Conservation (phyloP, 169 alveolate species). For the Plasmodium malariae region DNA sequence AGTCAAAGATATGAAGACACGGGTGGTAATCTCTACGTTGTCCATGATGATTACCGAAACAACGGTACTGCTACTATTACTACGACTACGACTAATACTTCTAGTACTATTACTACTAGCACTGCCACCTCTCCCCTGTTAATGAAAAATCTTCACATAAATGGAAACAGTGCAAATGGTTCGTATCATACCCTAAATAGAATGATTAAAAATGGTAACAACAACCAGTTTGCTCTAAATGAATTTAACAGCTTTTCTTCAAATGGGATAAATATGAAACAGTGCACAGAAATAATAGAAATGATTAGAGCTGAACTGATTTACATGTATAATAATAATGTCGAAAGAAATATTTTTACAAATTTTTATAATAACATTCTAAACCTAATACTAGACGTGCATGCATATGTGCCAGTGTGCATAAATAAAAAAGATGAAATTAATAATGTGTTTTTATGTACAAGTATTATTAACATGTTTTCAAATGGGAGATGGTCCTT, state of each 20-base stretch:
- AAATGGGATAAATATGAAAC: not conserved
- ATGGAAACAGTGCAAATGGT: no score
- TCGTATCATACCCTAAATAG: no score
- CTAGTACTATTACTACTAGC: no score
- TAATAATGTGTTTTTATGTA: conserved; percentile 27
- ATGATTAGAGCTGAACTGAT: conserved; percentile 12
- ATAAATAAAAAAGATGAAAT: conserved; percentile 27
- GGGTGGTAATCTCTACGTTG: no score
- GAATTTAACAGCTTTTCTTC: not conserved
- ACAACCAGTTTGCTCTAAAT: no score
- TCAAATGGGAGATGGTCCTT: conserved; percentile 21
- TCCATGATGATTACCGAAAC: no score
- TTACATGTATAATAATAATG: conserved; percentile 16
- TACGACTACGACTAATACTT: no score
- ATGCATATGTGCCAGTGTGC: conserved; percentile 41
- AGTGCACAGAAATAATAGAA: not conserved
- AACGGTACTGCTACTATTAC: no score
- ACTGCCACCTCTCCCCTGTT: no score
- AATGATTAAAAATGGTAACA: no score
- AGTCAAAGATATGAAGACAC: no score
- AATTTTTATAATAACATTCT: conserved; percentile 10
- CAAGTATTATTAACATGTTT: conserved; percentile 34
- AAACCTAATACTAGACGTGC: conserved; percentile 6
- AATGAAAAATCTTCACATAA: no score
- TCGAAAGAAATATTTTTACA: conserved; percentile 2